These are phyloP conservation scores for Aspergillus sclerotioniger DNA, from an alignment of 495 filamentous ascomycete species.

Conservation along the genomic window DNA sequence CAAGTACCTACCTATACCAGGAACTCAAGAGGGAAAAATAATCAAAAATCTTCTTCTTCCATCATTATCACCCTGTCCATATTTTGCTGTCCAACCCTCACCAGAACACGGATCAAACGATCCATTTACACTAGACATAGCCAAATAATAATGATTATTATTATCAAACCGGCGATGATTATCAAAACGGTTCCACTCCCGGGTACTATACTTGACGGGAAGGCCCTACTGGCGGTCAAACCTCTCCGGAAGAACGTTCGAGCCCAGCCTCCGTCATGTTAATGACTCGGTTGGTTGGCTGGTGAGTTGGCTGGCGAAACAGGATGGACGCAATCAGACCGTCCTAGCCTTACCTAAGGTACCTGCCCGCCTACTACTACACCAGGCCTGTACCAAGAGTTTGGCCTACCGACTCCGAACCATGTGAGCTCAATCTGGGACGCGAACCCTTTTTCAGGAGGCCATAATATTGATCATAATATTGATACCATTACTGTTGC, in stretches of 20 bases:
- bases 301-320: slow-evolving; percentile 9
- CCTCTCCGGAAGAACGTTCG: slow-evolving; percentile 22
- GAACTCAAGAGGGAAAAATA: too few relatives aligned
- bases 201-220: slow-evolving; percentile 22
- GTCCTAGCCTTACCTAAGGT: background rate
- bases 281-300: slow-evolving; percentile 16
- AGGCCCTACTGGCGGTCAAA: slow-evolving; percentile 22
- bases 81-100: too few relatives aligned
- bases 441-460: background rate
- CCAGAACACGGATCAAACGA: background rate
- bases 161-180: slow-evolving; percentile 4
- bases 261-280: slow-evolving; percentile 16
- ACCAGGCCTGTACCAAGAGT: background rate
- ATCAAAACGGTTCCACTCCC: slow-evolving; percentile 21
- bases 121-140: background rate
- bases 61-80: too few relatives aligned
- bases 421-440: background rate
- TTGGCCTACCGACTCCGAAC: background rate
- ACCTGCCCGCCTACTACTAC: background rate
- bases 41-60: too few relatives aligned
- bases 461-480: too few relatives aligned
- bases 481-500: too few relatives aligned
- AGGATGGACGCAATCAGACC: slow-evolving; percentile 1
- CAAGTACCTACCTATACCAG: too few relatives aligned
- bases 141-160: background rate